Evolutionary conservation across 139 green algal genomes (phyloP).

Genomic region (Choricystis sp.): DNA sequence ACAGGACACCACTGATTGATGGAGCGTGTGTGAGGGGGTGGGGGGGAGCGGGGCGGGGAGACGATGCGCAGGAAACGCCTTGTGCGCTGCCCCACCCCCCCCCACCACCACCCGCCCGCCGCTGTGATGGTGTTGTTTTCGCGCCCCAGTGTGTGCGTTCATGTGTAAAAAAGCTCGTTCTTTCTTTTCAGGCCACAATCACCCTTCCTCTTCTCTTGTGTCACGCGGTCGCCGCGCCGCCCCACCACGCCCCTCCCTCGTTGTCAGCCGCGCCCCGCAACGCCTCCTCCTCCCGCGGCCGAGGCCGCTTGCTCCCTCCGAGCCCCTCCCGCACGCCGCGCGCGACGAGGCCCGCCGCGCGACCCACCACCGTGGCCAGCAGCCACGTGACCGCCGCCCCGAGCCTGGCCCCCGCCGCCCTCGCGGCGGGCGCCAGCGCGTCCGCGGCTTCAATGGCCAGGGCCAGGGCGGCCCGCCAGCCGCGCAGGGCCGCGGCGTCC

Average conservation of each 20-base stretch:
- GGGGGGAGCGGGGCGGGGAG: too few relatives aligned
- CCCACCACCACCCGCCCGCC: background rate
- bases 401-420: background rate
- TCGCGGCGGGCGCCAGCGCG: too few relatives aligned
- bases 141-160: background rate
- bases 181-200: too few relatives aligned
- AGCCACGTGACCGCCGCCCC: background rate
- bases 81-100: conserved; percentile 10
- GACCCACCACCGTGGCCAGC: background rate
- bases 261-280: background rate
- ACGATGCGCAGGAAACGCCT: conserved; percentile 18
- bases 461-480: background rate
- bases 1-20: too few relatives aligned
- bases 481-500: background rate
- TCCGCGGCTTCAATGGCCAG: background rate
- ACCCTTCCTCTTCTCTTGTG: too few relatives aligned
- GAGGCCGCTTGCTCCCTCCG: background rate
- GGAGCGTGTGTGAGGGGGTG: too few relatives aligned
- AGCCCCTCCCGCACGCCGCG: background rate
- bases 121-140: background rate
- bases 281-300: too few relatives aligned
- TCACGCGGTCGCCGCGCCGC: too few relatives aligned
- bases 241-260: background rate
- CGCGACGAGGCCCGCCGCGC: background rate
- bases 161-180: background rate